Evolutionary conservation across 1,284 basidiomycete species (phyloP).

Genomic region (Ceratobasidium sp.): DNA sequence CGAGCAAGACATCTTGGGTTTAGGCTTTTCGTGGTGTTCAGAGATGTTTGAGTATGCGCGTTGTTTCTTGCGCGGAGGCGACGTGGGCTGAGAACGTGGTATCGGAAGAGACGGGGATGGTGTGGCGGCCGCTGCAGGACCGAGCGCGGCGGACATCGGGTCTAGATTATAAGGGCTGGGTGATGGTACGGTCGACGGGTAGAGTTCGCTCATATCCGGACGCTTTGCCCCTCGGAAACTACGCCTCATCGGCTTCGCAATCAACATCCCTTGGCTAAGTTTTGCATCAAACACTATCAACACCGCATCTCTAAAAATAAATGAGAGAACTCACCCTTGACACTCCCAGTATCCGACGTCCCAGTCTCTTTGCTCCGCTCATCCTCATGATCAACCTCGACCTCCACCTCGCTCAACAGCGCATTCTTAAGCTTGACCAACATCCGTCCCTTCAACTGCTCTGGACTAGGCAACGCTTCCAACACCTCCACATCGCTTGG

Average conservation of each 20-base stretch:
- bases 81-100: background rate
- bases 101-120: background rate
- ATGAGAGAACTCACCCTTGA: constrained; percentile 36
- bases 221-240: constrained; percentile 42
- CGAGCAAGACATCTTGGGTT: constrained; percentile 77
- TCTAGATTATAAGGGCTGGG: constrained; percentile 6
- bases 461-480: constrained; percentile 82
- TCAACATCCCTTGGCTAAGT: background rate
- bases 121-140: background rate
- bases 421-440: constrained; percentile 79
- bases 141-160: constrained; percentile 18
- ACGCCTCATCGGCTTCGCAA: constrained; percentile 15
- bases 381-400: constrained; percentile 51
- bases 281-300: constrained; percentile 8
- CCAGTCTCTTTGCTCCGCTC: constrained; percentile 53
- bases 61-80: constrained; percentile 27
- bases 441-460: constrained; percentile 82
- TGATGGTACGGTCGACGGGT: background rate
- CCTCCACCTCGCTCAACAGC: constrained; percentile 57
- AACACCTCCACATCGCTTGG: constrained; percentile 55
- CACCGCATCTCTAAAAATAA: background rate
- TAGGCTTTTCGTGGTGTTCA: constrained; percentile 44
- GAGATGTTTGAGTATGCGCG: constrained; percentile 28
- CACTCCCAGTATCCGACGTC: constrained; percentile 48
- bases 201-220: constrained; percentile 20